A percentile compares a stretch with the other conserved stretches of the same genome.
These are phyloP conservation scores for Babesia ovata DNA, from an alignment of 169 alveolate species.

Conservation along the genomic window DNA sequence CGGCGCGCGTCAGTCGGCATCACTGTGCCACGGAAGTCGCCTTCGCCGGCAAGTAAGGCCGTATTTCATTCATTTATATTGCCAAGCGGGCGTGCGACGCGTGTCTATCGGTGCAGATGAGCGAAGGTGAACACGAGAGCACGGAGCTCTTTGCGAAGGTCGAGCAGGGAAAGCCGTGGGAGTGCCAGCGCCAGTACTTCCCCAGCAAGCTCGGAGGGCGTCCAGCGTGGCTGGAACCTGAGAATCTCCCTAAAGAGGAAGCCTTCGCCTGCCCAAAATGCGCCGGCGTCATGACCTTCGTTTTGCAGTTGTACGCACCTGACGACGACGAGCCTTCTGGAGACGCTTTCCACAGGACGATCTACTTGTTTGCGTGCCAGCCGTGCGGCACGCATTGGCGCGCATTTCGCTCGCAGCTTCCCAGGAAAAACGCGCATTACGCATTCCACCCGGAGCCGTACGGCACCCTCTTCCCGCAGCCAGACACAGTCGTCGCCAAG, in stretches of 20 bases:
- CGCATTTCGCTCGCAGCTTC: slow-evolving; percentile 78
- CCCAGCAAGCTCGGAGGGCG: slow-evolving; percentile 79
- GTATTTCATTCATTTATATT: neutral
- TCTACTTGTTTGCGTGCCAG: slow-evolving; percentile 72
- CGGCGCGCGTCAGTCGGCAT: neutral
- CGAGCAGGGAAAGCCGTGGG: slow-evolving; percentile 53
- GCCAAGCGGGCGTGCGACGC: no score
- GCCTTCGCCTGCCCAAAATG: slow-evolving; percentile 67
- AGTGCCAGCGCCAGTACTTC: slow-evolving; percentile 69
- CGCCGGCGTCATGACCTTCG: slow-evolving; percentile 68
- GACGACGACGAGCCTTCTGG: slow-evolving; percentile 59
- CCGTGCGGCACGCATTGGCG: slow-evolving; percentile 74
- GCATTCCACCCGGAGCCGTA: slow-evolving; percentile 53
- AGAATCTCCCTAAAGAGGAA: slow-evolving; percentile 62
- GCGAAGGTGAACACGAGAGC: neutral
- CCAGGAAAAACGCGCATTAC: slow-evolving; percentile 71
- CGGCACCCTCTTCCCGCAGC: slow-evolving; percentile 44
- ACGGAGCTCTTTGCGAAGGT: slow-evolving; percentile 61
- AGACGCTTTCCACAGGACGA: slow-evolving; percentile 73
- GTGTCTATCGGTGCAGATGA: slow-evolving; percentile 22
- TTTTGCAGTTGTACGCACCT: slow-evolving; percentile 78
- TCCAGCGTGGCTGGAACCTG: slow-evolving; percentile 81
- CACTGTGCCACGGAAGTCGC: neutral
- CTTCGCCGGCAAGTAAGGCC: neutral
- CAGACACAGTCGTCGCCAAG: slow-evolving; percentile 21